Conservation (phyloP, 345 rosid genomes). For the Bretschneidera sinensis region DNA sequence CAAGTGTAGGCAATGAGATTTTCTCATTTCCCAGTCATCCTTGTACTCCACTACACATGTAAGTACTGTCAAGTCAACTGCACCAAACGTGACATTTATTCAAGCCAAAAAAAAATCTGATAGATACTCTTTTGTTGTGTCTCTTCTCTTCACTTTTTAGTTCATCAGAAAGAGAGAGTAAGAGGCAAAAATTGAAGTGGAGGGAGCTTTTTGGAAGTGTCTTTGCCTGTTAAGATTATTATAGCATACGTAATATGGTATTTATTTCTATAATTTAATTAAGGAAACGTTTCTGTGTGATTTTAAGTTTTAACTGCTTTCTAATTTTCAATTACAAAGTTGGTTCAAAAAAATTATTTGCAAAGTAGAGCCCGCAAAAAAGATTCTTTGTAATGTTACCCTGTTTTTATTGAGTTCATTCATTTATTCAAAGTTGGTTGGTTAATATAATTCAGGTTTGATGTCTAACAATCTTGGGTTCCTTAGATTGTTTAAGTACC, state of each 20-base stretch:
- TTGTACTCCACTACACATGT: conserved; percentile 8
- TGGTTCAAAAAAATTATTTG: too few species aligned
- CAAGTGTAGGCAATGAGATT: conserved; percentile 22
- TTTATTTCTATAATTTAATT: not conserved
- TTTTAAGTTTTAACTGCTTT: not conserved
- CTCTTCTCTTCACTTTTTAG: conserved; percentile 7
- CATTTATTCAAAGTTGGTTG: too few species aligned
- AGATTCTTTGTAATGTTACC: too few species aligned
- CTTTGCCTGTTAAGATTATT: conserved; percentile 21
- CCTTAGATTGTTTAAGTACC: too few species aligned
- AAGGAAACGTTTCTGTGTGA: too few species aligned
- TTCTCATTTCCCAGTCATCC: conserved; percentile 20
- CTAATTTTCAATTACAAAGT: not conserved
- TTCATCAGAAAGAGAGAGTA: conserved; percentile 1
- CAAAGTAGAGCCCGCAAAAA: too few species aligned
- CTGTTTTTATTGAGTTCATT: too few species aligned
- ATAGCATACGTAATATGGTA: conserved; percentile 1
- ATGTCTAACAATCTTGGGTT: too few species aligned
- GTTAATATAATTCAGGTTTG: too few species aligned
- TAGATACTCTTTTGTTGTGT: conserved; percentile 7
- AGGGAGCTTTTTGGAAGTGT: not conserved
- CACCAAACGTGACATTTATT: not conserved
- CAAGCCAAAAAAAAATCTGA: not conserved
- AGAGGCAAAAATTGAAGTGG: conserved; percentile 3
- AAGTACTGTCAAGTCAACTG: not conserved